Conservation (phyloP, 768 basidiomycete species). For the Termitomyces sp. region DNA sequence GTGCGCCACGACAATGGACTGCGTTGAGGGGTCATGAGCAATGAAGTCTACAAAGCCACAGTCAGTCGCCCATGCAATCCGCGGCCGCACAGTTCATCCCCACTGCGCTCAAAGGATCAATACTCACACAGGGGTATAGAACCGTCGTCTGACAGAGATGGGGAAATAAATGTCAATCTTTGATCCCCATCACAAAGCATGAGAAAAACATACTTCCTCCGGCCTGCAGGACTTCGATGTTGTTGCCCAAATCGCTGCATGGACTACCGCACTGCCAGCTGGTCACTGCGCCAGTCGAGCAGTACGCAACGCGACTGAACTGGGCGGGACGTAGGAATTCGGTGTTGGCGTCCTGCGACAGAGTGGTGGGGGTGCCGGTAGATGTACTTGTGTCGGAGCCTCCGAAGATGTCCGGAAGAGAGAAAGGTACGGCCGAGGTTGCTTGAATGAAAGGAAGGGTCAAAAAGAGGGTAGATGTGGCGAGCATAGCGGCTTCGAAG, state of each 20-base stretch:
- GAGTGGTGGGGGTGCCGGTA: not conserved
- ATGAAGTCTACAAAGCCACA: conserved; percentile 23
- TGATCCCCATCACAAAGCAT: not conserved
- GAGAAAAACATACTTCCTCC: conserved; percentile 27
- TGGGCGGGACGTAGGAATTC: conserved; percentile 24
- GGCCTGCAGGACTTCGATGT: conserved; percentile 20
- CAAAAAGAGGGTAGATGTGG: not conserved
- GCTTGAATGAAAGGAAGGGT: not conserved
- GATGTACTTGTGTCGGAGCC: not conserved
- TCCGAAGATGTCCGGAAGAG: not conserved
- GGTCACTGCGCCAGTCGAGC: conserved; percentile 23
- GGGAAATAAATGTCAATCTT: not conserved
- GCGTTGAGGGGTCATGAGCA: conserved; percentile 25
- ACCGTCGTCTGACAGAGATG: conserved; percentile 5
- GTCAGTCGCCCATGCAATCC: not conserved
- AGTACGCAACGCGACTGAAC: conserved; percentile 33
- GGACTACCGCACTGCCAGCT: conserved; percentile 28
- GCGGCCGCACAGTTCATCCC: not conserved
- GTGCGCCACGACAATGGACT: conserved; percentile 35
- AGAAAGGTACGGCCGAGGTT: conserved; percentile 1
- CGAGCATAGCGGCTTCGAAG: not conserved
- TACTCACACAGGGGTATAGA: conserved; percentile 10
- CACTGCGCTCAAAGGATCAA: not conserved
- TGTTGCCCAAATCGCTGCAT: conserved; percentile 22
- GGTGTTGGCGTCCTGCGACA: not conserved